Conservation (phyloP, 2,329 filamentous ascomycete genomes). For the Phyllosticta citriasiana region DNA sequence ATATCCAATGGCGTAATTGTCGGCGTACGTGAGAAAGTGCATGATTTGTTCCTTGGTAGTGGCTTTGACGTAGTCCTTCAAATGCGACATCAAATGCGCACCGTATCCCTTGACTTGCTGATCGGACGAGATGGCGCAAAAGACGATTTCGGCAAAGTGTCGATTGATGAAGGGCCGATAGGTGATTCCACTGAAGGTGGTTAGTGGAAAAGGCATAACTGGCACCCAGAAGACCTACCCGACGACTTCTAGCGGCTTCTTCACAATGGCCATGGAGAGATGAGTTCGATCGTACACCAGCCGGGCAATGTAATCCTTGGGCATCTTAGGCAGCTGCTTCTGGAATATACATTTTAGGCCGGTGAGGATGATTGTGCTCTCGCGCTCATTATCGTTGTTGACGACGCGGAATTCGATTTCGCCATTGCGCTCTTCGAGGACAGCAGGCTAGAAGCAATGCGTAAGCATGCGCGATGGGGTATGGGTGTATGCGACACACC, state of each 20-base stretch:
- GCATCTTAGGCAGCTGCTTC: constrained; percentile 98
- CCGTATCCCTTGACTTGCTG: constrained; percentile 99
- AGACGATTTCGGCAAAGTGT: constrained; percentile 95
- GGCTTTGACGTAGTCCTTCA: constrained; percentile 97
- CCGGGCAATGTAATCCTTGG: constrained; percentile 95
- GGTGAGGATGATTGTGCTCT: constrained; percentile 88
- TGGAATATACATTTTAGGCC: constrained; percentile 97
- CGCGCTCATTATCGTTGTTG: constrained; percentile 84
- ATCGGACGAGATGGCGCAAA: constrained; percentile 93
- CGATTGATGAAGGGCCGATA: constrained; percentile 89
- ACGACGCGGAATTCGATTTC: constrained; percentile 97
- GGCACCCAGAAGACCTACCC: constrained; percentile 33
- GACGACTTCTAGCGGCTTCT: constrained; percentile 90
- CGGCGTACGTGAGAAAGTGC: constrained; percentile 97
- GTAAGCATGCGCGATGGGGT: constrained; percentile 16
- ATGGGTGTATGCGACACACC: constrained; percentile 31
- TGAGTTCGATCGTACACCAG: constrained; percentile 96
- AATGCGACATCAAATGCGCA: constrained; percentile 92
- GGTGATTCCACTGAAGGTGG: constrained; percentile 67
- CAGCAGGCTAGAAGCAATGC: constrained; percentile 53
- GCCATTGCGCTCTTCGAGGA: constrained; percentile 84
- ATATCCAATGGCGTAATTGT: constrained; percentile 98
- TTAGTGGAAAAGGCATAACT: not conserved
- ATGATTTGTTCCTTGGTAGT: constrained; percentile 73
- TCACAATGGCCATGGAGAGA: constrained; percentile 92